Conservation (phyloP, 1,284 basidiomycete species). For the Rhizoctonia solani region DNA sequence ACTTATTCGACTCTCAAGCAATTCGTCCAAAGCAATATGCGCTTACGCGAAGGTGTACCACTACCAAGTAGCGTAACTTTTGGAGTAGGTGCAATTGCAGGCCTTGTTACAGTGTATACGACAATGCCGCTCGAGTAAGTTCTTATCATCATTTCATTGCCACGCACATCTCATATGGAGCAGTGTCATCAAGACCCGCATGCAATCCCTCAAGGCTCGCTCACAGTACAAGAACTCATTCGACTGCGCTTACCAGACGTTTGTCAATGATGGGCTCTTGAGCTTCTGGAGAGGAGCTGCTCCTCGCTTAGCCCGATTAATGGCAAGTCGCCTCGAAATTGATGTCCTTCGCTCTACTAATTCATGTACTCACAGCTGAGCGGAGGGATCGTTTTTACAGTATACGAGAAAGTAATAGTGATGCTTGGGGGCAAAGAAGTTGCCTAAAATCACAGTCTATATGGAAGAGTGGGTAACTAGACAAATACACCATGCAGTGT, state of each 20-base stretch:
- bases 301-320: slow-evolving; percentile 79
- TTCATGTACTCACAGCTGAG: slow-evolving; percentile 53
- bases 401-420: slow-evolving; percentile 80
- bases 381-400: slow-evolving; percentile 94
- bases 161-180: not conserved
- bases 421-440: slow-evolving; percentile 30
- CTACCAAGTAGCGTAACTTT: slow-evolving; percentile 91
- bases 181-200: slow-evolving; percentile 95
- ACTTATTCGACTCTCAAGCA: slow-evolving; percentile 93
- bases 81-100: slow-evolving; percentile 90
- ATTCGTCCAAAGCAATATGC: slow-evolving; percentile 81
- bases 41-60: slow-evolving; percentile 69
- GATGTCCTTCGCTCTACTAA: slow-evolving; percentile 11
- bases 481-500: not conserved
- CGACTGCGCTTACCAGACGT: slow-evolving; percentile 91
- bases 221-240: slow-evolving; percentile 88
- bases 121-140: slow-evolving; percentile 93
- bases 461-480: not conserved
- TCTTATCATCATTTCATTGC: not conserved
- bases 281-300: slow-evolving; percentile 97
- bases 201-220: slow-evolving; percentile 89
- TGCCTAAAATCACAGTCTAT: slow-evolving; percentile 1
- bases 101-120: slow-evolving; percentile 91
- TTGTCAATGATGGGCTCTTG: slow-evolving; percentile 84
- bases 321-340: slow-evolving; percentile 59